A percentile compares a stretch with the other conserved stretches of the same genome.
phyloP scores from a whole-genome alignment of 2,329 filamentous ascomycete genomes.

The Claviceps humidiphila region DNA sequence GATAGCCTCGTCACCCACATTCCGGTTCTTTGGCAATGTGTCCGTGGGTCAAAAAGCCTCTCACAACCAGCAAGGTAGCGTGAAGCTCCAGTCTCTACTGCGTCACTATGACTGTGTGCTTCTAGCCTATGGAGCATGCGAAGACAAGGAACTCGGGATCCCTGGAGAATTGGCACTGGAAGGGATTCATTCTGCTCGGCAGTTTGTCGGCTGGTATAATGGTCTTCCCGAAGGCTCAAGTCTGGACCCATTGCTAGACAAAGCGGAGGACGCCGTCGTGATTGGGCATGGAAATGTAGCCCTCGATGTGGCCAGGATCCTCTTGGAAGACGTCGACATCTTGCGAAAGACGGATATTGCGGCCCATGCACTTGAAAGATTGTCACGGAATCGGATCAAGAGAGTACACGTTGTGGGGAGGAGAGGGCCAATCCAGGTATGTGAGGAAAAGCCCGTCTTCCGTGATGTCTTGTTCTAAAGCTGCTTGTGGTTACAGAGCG shows the following conservation, averaged over 20 bases:
- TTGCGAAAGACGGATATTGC: conserved; percentile 80
- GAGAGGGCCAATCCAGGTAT: conserved; percentile 74
- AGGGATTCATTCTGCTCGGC: conserved; percentile 75
- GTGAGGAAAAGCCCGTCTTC: conserved; percentile 9
- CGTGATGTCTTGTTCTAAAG: neutral
- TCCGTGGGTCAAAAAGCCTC: conserved; percentile 49
- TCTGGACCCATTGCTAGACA: conserved; percentile 58
- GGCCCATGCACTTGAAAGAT: conserved; percentile 61
- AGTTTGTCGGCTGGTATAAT: conserved; percentile 98
- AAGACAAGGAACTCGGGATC: conserved; percentile 67
- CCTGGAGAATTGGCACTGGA: conserved; percentile 60
- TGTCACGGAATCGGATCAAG: conserved; percentile 61
- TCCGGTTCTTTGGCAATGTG: conserved; percentile 86
- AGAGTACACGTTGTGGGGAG: conserved; percentile 79
- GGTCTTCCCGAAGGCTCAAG: conserved; percentile 70
- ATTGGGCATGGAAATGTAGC: conserved; percentile 96
- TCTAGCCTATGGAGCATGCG: conserved; percentile 83
- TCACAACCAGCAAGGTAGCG: conserved; percentile 27
- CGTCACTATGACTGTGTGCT: conserved; percentile 85
- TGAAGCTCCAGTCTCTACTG: conserved; percentile 56
- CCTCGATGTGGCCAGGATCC: conserved; percentile 78
- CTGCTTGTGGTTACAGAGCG: conserved; percentile 41
- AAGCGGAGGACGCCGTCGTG: conserved; percentile 70
- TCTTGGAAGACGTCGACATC: conserved; percentile 62
- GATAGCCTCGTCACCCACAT: conserved; percentile 67